Evolutionary conservation across 2,329 filamentous ascomycete species (phyloP), one percentile per base, ranked within the genome.

Genomic region (Paraphoma sp.): DNA sequence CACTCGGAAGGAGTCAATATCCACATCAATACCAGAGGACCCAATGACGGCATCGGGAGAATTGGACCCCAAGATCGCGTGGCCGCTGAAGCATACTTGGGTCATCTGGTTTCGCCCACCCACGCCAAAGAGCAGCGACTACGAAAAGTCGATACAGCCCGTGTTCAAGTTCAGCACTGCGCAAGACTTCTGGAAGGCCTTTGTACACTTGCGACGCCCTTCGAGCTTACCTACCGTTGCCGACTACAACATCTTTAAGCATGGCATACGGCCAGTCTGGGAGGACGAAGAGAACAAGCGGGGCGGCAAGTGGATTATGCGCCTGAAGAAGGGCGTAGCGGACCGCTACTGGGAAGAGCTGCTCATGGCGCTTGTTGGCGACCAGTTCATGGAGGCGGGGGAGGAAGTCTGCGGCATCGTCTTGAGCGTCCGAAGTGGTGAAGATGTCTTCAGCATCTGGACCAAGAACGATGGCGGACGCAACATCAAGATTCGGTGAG

Each of bases 371-470:
- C 90, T 97, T 68, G 87, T 97, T 55, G 95, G 95, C 43, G 93
- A 98, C 71, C 93, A 97, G 75, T 98, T 99, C 74, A 86, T 87
- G 50, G 95, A 98, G 73, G 93, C 93, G 38, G 87, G 89, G 48
- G 94, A 98, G 67, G 94, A 99, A 76, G 90, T 99, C 42, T 99
- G 94, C 73, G 95, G 95, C 57, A 92, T 91, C 52, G 95, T 99
- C 30, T 84, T 99, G 43, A 98, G 93, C 75, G 91, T 99, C 62
- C 86, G 95, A 60, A 96, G 93, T 71, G 94, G 93, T 43, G 95
- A 99, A 80, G 95, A 99, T 74, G 96, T 98, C 60, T 85, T 99
- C 77, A 97, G 93, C 80, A 93, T 99, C 74, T 99, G 95, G 95
- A 96, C 93, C 53, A 91, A 93, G 77, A 95, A 92, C 69, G 92